Evolutionary conservation across 2,329 filamentous ascomycete species (phyloP).

Genomic region (Fusarium chaquense): DNA sequence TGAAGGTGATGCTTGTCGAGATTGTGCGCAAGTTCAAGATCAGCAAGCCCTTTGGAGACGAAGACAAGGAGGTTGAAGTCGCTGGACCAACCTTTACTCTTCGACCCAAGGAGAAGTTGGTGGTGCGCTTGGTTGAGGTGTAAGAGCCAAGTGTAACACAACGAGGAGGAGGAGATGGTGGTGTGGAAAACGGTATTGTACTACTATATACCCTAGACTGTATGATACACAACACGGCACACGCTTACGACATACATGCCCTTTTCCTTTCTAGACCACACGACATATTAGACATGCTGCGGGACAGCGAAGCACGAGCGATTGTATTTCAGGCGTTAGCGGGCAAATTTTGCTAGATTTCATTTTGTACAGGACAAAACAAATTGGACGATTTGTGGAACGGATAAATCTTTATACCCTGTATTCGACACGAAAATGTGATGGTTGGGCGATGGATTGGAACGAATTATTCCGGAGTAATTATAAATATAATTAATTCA

Average conservation of each 20-base stretch:
- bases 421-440: background rate
- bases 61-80: slow-evolving; percentile 39
- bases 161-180: background rate
- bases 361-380: background rate
- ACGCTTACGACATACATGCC: background rate
- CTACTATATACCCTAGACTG: background rate
- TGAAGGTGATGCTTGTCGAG: slow-evolving; percentile 54
- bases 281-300: background rate
- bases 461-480: background rate
- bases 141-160: slow-evolving; percentile 4
- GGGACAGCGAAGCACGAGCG: background rate
- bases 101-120: slow-evolving; percentile 47
- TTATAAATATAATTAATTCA: background rate
- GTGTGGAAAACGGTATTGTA: background rate
- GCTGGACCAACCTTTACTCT: slow-evolving; percentile 45
- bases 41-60: slow-evolving; percentile 32
- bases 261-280: background rate
- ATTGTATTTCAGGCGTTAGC: background rate
- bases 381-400: background rate
- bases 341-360: background rate
- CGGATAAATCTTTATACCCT: background rate
- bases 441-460: background rate
- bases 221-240: background rate
- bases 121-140: slow-evolving; percentile 36
- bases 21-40: slow-evolving; percentile 51